A percentile compares a stretch with the other conserved stretches of the same genome.
Evolutionary conservation across 106 monocot species (phyloP).

Genomic region (Cymbidium sinense): DNA sequence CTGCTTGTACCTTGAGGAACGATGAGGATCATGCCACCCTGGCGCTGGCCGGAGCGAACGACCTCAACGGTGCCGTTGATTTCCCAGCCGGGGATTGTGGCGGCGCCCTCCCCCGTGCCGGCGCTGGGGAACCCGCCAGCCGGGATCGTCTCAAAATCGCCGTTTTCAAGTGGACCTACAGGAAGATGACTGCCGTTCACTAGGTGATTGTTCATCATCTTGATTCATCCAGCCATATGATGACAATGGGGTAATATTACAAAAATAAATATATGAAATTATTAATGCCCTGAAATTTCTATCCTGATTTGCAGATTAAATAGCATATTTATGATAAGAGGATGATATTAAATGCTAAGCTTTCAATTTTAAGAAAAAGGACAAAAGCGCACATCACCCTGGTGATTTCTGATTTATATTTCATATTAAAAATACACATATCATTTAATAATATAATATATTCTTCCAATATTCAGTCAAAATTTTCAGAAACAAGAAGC

Average conservation of each 20-base stretch:
- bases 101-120: conserved; percentile 21
- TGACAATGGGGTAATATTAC: too few relatives aligned
- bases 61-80: conserved; percentile 88
- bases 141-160: conserved; percentile 73
- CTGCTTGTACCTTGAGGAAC: conserved; percentile 71
- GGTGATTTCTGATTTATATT: too few relatives aligned
- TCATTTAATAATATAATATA: too few relatives aligned
- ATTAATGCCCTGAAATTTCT: not conserved
- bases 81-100: conserved; percentile 61
- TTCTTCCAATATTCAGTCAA: too few relatives aligned
- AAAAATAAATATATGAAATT: not conserved
- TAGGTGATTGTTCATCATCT: not conserved
- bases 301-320: not conserved
- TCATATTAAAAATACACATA: too few relatives aligned
- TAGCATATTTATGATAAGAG: not conserved
- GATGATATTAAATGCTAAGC: not conserved
- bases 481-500: too few relatives aligned
- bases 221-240: not conserved
- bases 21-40: conserved; percentile 95
- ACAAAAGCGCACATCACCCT: too few relatives aligned
- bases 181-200: not conserved
- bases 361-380: too few relatives aligned
- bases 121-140: conserved; percentile 44
- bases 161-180: conserved; percentile 76
- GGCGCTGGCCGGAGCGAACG: conserved; percentile 73